Evolutionary conservation across 805 yeast genomes (phyloP), one percentile per base, ranked within the genome.

Genomic region (Candida jianshihensis): DNA sequence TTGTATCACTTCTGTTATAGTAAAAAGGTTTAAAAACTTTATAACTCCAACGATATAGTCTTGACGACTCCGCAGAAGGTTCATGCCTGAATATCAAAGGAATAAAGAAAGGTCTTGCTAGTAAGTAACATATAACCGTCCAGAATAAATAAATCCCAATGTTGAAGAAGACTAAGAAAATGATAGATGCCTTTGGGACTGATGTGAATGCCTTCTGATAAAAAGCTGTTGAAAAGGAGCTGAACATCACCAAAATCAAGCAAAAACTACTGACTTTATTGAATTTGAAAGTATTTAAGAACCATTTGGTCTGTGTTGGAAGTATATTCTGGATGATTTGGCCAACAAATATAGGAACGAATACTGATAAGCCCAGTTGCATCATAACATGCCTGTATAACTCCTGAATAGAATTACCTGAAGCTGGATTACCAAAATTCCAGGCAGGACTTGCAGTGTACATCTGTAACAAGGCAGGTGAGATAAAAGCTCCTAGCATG

Each of bases 311-410:
- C 53, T 78, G 80, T 33, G 66, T 68, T 0, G 92, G 88, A 40
- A 74, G 71, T 3, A 82, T 22, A 51, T 82, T 79, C 54, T 85
- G 95, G 14, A 82, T 50, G 11, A 81, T 76, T 58, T 88, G 96
- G 1, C 96, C 96, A n/a, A 87, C 88, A 54, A 83, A 79, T 16
- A 86, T 57, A 1, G 96, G 96, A 9, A 87, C 75, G 56, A 88
- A 86, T 5, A 87, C 87, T 6, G 87, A 73, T 15, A 83, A 66
- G 0, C 96, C 96, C 38, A 88, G 67, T 57, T 88, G 96, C 56
- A 84, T 81, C 90, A 88, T 83, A 34, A 86, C 95, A 40, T 77
- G 65, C 19, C 70, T 66, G 57, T 88, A 88, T 33, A 88, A 71
- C 12, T 64, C 60, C 16, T 65, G 62, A 30, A 85, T 72, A 6